Percentiles rank a stretch among this genome's conserved stretches.
Evolutionary conservation across 202 grass and related monocot genomes (phyloP).

Genomic region (Dendrocalamus latiflorus): DNA sequence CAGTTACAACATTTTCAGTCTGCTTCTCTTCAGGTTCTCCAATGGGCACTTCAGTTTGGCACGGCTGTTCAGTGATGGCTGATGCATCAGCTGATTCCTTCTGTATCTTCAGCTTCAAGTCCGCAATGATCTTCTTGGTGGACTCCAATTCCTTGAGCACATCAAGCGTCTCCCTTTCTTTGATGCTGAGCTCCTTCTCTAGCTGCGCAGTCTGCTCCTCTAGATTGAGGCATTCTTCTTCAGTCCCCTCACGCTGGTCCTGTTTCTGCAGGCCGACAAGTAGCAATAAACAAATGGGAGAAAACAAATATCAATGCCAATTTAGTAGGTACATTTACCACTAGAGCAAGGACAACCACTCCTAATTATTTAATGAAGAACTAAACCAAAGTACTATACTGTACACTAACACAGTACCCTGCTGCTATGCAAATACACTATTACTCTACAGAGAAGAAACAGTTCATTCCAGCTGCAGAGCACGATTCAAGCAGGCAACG

Average conservation of each 20-base stretch:
- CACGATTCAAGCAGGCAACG: neutral
- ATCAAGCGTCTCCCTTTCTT: slow-evolving; percentile 63
- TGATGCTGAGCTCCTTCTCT: slow-evolving; percentile 66
- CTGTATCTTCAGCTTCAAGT: slow-evolving; percentile 62
- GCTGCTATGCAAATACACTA: too few species aligned
- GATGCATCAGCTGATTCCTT: slow-evolving; percentile 6
- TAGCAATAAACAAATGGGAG: neutral
- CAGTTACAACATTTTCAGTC: neutral
- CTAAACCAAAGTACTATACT: neutral
- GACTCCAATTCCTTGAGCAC: slow-evolving; percentile 61
- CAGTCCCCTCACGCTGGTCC: neutral
- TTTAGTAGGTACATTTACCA: neutral
- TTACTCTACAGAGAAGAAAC: neutral
- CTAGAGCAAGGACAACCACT: neutral
- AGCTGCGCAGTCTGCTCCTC: slow-evolving; percentile 50
- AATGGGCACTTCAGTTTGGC: neutral
- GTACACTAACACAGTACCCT: neutral
- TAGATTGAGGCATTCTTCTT: slow-evolving; percentile 21
- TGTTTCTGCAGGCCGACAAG: slow-evolving; percentile 37
- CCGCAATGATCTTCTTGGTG: slow-evolving; percentile 58
- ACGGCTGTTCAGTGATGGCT: neutral
- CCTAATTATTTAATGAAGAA: neutral
- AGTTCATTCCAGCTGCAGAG: neutral
- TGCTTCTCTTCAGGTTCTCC: neutral
- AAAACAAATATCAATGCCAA: neutral